These are phyloP conservation scores for Stenocarpella maydis DNA, from an alignment of 2,329 filamentous ascomycete species.

Conservation along the genomic window DNA sequence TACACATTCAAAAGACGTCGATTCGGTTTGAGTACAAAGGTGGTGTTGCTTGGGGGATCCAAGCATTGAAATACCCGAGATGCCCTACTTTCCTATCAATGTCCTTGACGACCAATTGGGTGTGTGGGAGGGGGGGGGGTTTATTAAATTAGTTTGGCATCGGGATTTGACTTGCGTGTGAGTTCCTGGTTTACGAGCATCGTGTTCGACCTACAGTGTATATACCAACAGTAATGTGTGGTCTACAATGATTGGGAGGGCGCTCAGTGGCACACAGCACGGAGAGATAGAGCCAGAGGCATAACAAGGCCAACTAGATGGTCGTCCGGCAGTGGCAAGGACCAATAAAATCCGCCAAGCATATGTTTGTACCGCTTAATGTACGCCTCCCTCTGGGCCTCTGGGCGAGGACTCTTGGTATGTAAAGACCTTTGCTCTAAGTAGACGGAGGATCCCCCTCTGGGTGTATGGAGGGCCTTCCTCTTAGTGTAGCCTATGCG, in stretches of 20 bases:
- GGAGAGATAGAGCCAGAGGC: not conserved
- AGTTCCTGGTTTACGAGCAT: not conserved
- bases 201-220: conserved; percentile 25
- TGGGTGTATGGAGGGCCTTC: no score
- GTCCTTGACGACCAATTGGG: conserved; percentile 24
- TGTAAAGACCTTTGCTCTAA: no score
- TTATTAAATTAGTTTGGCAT: conserved; percentile 10
- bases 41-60: conserved; percentile 4
- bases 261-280: conserved; percentile 10
- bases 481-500: no score
- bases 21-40: conserved; percentile 19
- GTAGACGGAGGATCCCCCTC: no score
- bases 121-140: conserved; percentile 33
- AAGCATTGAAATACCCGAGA: conserved; percentile 34
- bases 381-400: no score
- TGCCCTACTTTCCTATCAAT: conserved; percentile 20
- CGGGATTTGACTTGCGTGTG: conserved; percentile 4
- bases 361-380: not conserved
- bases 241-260: conserved; percentile 6
- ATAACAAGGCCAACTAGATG: conserved; percentile 7
- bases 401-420: no score
- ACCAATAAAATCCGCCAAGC: conserved; percentile 3
- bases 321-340: not conserved
- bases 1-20: not conserved
- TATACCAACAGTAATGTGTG: conserved; percentile 25